Evolutionary conservation across 352 stramenopile genomes (phyloP), one percentile per base, ranked within the genome.

Genomic region (Ophiocytium majus): DNA sequence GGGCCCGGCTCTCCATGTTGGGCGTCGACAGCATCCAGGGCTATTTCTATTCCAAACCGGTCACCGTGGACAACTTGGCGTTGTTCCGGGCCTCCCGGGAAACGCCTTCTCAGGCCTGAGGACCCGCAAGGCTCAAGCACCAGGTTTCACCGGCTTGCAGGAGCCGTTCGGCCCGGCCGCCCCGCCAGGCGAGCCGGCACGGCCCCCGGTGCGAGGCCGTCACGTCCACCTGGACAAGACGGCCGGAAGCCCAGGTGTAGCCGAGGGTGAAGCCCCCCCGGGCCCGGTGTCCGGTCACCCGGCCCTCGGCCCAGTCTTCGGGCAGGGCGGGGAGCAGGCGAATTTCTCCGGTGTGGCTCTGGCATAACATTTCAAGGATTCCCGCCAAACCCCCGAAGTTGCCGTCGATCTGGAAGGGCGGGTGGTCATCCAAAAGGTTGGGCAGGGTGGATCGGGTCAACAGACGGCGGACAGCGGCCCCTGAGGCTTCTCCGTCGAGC

Each of bases 361-460:
- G 57, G 57, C 23, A 28, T 28, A 71, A 28, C 57, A 71, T 71
- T 28, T 71, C 57, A 28, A 28, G 19, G 19, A 71, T 28, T 28
- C 57, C 57, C 19, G 57, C 23, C 19, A 28, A 23, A 28, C 23
- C 23, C 19, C 57, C 57, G 57, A 71, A 71, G 57, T 71, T 71
- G 23, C 57, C 57, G 28, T 71, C 57, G 57, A 71, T 71, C 57
- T 71, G 57, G 57, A 71, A 71, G 19, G 57, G 57, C 57, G 57
- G 57, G 57, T 71, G 57, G 57, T 23, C 57, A 28, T 71, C 57
- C 19, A 71, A 71, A 23, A 71, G 57, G 57, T 71, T 71, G 19
- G 57, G 57, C 23, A 23, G 28, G 57, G 28, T n/a, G n/a, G n/a
- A n/a, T n/a, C n/a, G n/a, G n/a, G n/a, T n/a, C n/a, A n/a, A n/a